Evolutionary conservation across 805 yeast species (phyloP), one percentile per base, ranked within the genome.

Genomic region (Zygosaccharomyces kombuchaensis): DNA sequence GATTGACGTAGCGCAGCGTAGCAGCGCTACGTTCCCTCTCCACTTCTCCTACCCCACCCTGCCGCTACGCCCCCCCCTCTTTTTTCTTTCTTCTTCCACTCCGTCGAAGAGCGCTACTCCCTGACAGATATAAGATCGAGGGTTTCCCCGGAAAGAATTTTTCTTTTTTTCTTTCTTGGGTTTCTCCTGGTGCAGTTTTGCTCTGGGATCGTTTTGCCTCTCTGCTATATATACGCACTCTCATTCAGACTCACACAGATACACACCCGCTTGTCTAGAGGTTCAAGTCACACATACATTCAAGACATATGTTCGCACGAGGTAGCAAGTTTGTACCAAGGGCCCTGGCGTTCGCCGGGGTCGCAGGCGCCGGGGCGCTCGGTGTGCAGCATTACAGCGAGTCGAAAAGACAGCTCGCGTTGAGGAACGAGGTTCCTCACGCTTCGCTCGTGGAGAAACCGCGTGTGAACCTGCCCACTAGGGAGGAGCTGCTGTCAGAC

Each of bases 401-500:
- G 10, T 38, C 42, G 1, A 39, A 40, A 27, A 37, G 23, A 10
- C 37, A 37, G 8, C 30, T 22, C 8, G 42, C 40, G 4, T 30
- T 46, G 29, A 35, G 39, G 17, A 50, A 52, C 22, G 53, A 52
- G n/a, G 54, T 50, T 23, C 38, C 48, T 3, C 13, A 44, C 34
- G 30, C 29, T 12, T 46, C 54, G 22, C 43, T 46, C 16, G 54
- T 51, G n/a, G 57, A 55, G 9, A 44, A 34, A 9, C 53, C 54
- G 13, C 40, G 39, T 14, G 52, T 55, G 8, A 46, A 36, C 16
- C 45, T 54, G 35, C 86, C 87, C 21, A 46, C 80, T 1, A 72
- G 91, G 62, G 65, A 68, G 3, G 78, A 76, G 38, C 63, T 82
- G 48, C 52, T 84, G 41, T 59, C 71, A 4, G 74, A 73, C 48